Conservation (phyloP, 1,284 basidiomycete genomes). For the Boletus holoroseus region DNA sequence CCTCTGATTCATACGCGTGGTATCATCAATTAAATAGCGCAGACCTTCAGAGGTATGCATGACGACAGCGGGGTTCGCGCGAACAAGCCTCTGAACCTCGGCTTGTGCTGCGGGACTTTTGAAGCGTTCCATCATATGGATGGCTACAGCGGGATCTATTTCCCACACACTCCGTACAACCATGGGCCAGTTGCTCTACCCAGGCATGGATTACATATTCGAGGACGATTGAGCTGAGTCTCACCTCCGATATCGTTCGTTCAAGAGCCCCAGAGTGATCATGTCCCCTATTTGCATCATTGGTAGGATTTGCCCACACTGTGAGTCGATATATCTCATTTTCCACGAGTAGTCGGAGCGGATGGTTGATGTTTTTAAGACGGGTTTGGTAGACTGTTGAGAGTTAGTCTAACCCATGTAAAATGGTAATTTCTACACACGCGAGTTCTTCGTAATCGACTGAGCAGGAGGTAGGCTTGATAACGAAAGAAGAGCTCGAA, state of each 20-base stretch:
- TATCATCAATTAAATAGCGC: slow-evolving; percentile 73
- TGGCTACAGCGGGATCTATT: slow-evolving; percentile 75
- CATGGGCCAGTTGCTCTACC: slow-evolving; percentile 63
- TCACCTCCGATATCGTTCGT: slow-evolving; percentile 56
- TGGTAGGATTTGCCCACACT: slow-evolving; percentile 90
- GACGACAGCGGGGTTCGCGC: slow-evolving; percentile 66
- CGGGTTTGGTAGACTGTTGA: slow-evolving; percentile 51
- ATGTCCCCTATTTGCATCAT: slow-evolving; percentile 63
- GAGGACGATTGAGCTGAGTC: slow-evolving; percentile 12
- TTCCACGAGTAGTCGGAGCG: slow-evolving; percentile 80
- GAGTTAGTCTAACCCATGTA: slow-evolving; percentile 4
- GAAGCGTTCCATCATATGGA: slow-evolving; percentile 85
- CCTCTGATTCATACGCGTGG: slow-evolving; percentile 48
- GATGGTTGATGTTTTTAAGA: slow-evolving; percentile 62
- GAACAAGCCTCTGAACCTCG: slow-evolving; percentile 77
- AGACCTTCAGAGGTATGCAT: slow-evolving; percentile 78
- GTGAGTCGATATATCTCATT: slow-evolving; percentile 83
- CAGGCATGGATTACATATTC: slow-evolving; percentile 12
- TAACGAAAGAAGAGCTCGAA: slow-evolving; percentile 60
- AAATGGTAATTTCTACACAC: slow-evolving; percentile 36
- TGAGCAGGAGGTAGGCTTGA: slow-evolving; percentile 64
- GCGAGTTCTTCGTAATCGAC: slow-evolving; percentile 39
- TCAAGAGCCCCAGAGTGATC: slow-evolving; percentile 59
- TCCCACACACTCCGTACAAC: slow-evolving; percentile 78
- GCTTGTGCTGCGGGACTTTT: slow-evolving; percentile 55